Conservation (phyloP, 2,329 filamentous ascomycete genomes). For the Seiridium cupressi region DNA sequence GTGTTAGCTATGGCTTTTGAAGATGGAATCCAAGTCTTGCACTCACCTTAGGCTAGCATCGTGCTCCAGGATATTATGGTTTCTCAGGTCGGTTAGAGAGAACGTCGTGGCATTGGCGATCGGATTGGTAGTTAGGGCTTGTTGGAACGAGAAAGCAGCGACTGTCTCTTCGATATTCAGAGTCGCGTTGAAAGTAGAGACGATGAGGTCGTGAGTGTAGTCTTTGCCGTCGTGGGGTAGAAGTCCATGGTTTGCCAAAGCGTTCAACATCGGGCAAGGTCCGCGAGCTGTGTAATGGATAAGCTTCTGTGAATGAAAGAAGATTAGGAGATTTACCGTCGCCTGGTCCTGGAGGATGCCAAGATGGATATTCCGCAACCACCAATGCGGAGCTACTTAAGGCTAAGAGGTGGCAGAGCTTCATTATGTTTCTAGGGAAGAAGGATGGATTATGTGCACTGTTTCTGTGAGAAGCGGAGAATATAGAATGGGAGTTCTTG, state of each 20-base stretch:
- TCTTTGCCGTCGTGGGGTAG: conserved; percentile 44
- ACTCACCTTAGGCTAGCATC: conserved; percentile 9
- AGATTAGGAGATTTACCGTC: too few species aligned
- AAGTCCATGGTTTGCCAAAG: conserved; percentile 49
- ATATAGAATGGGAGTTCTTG: too few species aligned
- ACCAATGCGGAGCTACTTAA: too few species aligned
- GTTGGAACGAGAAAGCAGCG: conserved; percentile 37
- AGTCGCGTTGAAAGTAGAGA: conserved; percentile 34
- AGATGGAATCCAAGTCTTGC: not conserved
- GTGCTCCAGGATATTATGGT: conserved; percentile 9
- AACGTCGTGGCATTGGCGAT: conserved; percentile 42
- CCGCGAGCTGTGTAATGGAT: not conserved
- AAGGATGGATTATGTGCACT: too few species aligned
- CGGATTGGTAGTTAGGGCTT: conserved; percentile 40
- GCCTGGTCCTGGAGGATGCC: too few species aligned
- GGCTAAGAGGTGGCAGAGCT: too few species aligned
- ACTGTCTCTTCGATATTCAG: conserved; percentile 42
- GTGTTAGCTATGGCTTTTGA: not conserved
- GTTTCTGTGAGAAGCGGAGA: too few species aligned
- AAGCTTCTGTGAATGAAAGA: too few species aligned
- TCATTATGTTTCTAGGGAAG: too few species aligned
- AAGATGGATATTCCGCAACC: too few species aligned
- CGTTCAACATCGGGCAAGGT: conserved; percentile 48
- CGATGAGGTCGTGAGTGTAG: conserved; percentile 34
- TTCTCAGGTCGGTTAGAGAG: conserved; percentile 23